Base-by-base conservation (phyloP, 805 yeast genomes). In the Lipomyces sp. region DNA sequence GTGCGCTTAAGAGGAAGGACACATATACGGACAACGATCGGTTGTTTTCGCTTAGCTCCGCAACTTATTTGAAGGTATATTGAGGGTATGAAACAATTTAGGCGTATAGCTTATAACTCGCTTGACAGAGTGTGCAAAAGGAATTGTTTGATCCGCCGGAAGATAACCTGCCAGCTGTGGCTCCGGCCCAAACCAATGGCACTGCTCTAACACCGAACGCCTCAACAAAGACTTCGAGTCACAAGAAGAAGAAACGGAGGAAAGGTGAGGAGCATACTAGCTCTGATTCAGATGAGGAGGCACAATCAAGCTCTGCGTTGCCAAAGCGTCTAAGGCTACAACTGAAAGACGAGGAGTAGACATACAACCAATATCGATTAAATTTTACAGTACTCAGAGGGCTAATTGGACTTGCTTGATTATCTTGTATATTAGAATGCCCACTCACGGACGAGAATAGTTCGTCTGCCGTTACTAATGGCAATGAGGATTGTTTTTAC, bases 1-100 rank as follows among this genome's bases (percentile, higher is more conserved):
- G 13, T 60, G 51, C 69, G 10, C 11, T 56, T 30, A 67, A 59
- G 54, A 37, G 65, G 34, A 51, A 63, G 34, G 54, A 59, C 2
- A 57, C 66, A 11, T 70, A 34, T 35, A 66, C 63, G 39, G 75
- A 60, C 51, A 71, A 50, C 53, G 71, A 62, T 33, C 61, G 61
- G 56, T 48, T 73, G 30, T 73, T 73, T 48, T 73, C 75, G 2
- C 37, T 69, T 34, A 71, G 74, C 18, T 73, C 75, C 2, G 58
- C 67, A 18, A 60, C 70, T 8, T 72, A 71, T 55, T 53, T 69
- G 35, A 62, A 63, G 64, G 63, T 59, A 33, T 29, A 64, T 15
- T 59, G 24, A n/a, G 45, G 10, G 8, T 37, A 11, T 37, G 39
- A n/a, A 2, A n/a, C 6, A 32, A 30, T 39, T 13, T 48, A n/a